Evolutionary conservation across 306 rosid genomes (phyloP), one percentile per base, ranked within the genome.

Genomic region (Trichosanthes cucumerina): DNA sequence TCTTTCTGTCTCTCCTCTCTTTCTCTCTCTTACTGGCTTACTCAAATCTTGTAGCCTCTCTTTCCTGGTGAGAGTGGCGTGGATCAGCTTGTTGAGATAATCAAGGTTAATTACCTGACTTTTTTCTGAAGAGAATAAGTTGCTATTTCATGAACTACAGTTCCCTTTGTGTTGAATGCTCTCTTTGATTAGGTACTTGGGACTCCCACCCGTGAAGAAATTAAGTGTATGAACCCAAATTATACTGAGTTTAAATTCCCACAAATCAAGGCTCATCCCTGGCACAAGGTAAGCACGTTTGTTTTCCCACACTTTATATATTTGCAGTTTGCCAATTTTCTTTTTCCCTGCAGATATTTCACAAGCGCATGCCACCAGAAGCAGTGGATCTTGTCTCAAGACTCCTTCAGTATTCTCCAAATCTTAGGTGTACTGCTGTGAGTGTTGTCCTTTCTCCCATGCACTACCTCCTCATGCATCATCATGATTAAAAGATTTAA

Each of bases 31-130:
- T 47, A 28, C 76, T 80, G 60, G 80, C 74, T 80, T 19, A 47
- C 54, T 76, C 75, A 59, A 65, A 79, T 78, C 62, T 80, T 85
- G 77, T 77, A 90, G 92, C 96, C 96, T 84, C 86, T 90, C 60
- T 88, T 88, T 78, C 92, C 90, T 1, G 91, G 96, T 31, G 92
- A 87, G 60, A 87, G 91, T 80, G 96, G 90, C 63, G 96, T 87
- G 43, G 92, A 90, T 84, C 96, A 90, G 71, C 92, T 90, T 80
- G 92, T 90, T 78, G 96, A 88, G 84, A 88, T 88, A 73, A 88
- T 90, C 75, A 90, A 88, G 92, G 96, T 90, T 69, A 78, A 23
- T 26, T 81, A 38, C 56, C 31, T 3, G 36, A 46, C 38, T 46
- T 31, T 54, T 36, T 78, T 7, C 64, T 66, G 62, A 6, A 57